These are phyloP conservation scores for Dictyostelium discoideum DNA, from an alignment of 78 protist species.

Conservation along the genomic window DNA sequence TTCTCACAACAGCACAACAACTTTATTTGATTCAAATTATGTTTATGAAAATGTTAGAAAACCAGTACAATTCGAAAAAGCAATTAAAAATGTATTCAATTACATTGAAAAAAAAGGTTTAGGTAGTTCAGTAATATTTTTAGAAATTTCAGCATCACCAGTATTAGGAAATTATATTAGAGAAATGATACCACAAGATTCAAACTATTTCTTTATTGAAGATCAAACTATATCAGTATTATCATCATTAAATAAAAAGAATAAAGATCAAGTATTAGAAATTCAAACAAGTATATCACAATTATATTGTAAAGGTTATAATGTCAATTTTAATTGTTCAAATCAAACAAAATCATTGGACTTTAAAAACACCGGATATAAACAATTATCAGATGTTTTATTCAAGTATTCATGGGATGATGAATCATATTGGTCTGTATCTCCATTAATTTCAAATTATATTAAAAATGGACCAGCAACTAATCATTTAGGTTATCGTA, in stretches of 20 bases:
- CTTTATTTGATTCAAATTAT: background rate
- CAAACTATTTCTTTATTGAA: background rate
- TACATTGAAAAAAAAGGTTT: background rate
- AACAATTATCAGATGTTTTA: no score
- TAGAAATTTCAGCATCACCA: slow-evolving; percentile 12
- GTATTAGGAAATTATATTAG: background rate
- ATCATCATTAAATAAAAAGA: slow-evolving; percentile 4
- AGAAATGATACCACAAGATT: background rate
- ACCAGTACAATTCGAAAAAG: slow-evolving; percentile 19
- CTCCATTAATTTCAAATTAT: no score
- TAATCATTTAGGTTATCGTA: background rate
- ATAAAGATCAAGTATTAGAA: background rate
- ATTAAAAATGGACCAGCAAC: background rate
- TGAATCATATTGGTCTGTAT: no score
- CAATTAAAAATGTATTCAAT: background rate
- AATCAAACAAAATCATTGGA: background rate
- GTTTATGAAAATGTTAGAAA: slow-evolving; percentile 10
- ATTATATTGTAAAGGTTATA: slow-evolving; percentile 3
- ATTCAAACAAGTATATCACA: background rate
- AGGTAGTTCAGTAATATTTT: background rate
- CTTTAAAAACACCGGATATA: no score
- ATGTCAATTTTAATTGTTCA: background rate
- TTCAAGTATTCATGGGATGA: slow-evolving; percentile 27
- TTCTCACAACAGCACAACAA: background rate
- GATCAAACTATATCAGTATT: background rate